Base-by-base conservation (phyloP, 352 stramenopile species). In the Plasmopara viticola region DNA sequence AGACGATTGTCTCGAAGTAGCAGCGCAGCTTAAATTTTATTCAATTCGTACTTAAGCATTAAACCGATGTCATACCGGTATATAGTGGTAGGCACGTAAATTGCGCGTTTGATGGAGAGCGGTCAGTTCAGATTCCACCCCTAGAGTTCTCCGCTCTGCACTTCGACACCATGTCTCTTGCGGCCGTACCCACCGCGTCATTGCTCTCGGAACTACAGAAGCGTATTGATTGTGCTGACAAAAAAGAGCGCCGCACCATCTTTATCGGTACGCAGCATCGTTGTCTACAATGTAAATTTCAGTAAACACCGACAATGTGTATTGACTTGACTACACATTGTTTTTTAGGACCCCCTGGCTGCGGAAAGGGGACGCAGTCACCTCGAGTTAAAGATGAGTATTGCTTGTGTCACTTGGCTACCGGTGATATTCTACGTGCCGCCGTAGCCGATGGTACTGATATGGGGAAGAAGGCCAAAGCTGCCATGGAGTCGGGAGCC, bases 351-450 rank as follows among this genome's bases (percentile, higher is more conserved):
- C 88, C 90, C 47, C 89, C 93, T 62, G 96, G 95, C 40, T 97
- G 93, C 49, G 97, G 97, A 62, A 99, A 99, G 78, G 97, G 97
- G 64, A 99, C 97, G 44, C 97, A 99, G 68, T 96, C 94, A 57
- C 96, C 96, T 28, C 87, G 97, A 52, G 91, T 99, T 48, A 98
- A 98, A 75, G 89, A 98, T 34, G 78, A 99, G 58, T 98, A 99
- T 68, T 98, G 97, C 60, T 74, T 98, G 58, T 97, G 89, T 70
- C 96, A 99, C 81, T 74, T 99, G 59, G 96, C 96, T 28, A 99
- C 97, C 6, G 97, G 97, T 52, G 97, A 99, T 68, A 99, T 99
- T 87, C 82, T 99, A 42, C 94, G 97, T 62, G 94, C 92, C 4
- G 97, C 97, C 37, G 97, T 99, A 35, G 70, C 84, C 15, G 87